These are phyloP conservation scores for Dendrobium chrysotoxum DNA, from an alignment of 106 monocot genomes.

Conservation along the genomic window DNA sequence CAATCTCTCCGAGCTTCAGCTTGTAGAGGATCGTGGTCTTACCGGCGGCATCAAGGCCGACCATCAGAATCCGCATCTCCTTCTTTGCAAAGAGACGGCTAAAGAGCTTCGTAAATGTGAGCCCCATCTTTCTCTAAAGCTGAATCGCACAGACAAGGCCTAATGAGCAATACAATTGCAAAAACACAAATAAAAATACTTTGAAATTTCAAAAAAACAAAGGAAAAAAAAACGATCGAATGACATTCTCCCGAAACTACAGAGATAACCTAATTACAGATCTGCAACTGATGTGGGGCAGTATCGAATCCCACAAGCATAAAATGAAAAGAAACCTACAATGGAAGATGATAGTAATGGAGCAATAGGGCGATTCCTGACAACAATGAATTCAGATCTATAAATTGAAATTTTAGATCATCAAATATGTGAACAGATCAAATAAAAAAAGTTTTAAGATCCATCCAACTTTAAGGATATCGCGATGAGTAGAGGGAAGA, in stretches of 20 bases:
- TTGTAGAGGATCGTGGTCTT: constrained; percentile 29
- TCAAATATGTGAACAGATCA: neutral
- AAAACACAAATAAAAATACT: neutral
- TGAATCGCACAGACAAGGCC: neutral
- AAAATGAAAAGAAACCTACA: neutral
- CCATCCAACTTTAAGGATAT: neutral
- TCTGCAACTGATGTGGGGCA: neutral
- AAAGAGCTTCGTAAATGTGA: constrained; percentile 21
- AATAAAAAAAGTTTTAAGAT: neutral
- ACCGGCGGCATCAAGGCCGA: constrained; percentile 26
- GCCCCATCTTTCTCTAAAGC: constrained; percentile 10
- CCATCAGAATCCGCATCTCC: constrained; percentile 28
- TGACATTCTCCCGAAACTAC: neutral
- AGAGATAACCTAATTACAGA: neutral
- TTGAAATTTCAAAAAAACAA: neutral
- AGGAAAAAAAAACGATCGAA: neutral
- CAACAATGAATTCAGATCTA: neutral
- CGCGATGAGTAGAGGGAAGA: neutral
- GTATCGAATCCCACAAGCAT: neutral
- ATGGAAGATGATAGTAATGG: neutral
- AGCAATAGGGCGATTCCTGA: neutral
- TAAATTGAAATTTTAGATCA: neutral
- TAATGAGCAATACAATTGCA: neutral
- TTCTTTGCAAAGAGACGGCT: constrained; percentile 23
- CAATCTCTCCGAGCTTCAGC: constrained; percentile 28